These are phyloP conservation scores for Rutstroemia sp. DNA, from an alignment of 2,329 filamentous ascomycete species.

Conservation along the genomic window DNA sequence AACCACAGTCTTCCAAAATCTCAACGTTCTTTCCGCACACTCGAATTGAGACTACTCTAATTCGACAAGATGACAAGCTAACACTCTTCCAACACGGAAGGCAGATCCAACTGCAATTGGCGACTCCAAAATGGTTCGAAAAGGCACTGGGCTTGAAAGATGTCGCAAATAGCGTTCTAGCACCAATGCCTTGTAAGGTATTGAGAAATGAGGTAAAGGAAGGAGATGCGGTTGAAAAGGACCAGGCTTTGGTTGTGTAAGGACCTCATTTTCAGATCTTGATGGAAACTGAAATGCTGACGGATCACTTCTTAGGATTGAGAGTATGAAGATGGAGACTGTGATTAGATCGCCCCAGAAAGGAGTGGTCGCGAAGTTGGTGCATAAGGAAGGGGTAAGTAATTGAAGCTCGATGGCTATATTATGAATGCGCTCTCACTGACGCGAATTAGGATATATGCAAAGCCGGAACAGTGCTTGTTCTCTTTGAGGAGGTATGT, in stretches of 20 bases:
- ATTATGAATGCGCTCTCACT: not conserved
- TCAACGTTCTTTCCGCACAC: conserved; percentile 77
- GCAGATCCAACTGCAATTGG: conserved; percentile 51
- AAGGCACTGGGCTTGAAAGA: conserved; percentile 83
- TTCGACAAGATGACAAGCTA: conserved; percentile 54
- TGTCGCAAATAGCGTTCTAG: conserved; percentile 70
- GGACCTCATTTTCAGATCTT: conserved; percentile 29
- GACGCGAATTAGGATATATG: conserved; percentile 56
- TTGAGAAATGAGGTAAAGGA: conserved; percentile 80
- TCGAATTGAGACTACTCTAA: conserved; percentile 70
- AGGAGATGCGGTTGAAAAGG: conserved; percentile 76
- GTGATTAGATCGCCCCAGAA: conserved; percentile 71
- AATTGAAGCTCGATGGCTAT: conserved; percentile 5
- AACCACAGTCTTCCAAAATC: conserved; percentile 41
- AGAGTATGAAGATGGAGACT: conserved; percentile 89
- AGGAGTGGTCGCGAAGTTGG: conserved; percentile 63
- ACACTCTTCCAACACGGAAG: conserved; percentile 68
- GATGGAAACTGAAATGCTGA: conserved; percentile 20
- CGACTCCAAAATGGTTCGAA: conserved; percentile 70
- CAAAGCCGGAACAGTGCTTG: conserved; percentile 67
- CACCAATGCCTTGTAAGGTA: conserved; percentile 97
- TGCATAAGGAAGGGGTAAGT: conserved; percentile 67
- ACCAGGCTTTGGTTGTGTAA: conserved; percentile 77
- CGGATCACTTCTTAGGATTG: conserved; percentile 45
- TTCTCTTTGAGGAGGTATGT: conserved; percentile 55